Conservation (phyloP, 768 basidiomycete genomes). For the Hericium coralloides region DNA sequence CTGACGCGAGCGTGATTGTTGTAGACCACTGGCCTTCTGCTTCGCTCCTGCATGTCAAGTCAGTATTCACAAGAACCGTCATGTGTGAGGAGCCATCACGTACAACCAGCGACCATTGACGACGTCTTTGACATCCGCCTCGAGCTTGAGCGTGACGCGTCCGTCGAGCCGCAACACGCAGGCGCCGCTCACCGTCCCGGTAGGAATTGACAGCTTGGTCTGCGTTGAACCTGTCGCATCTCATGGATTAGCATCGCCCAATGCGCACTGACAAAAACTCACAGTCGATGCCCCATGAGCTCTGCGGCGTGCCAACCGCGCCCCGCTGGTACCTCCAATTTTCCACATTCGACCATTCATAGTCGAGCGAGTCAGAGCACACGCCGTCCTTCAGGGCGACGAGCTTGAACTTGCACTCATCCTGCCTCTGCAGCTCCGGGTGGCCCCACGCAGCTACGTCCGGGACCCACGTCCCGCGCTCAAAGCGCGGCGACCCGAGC, state of each 20-base stretch:
- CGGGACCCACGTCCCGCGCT: conserved; percentile 12
- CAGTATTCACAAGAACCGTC: neutral
- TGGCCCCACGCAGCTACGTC: conserved; percentile 20
- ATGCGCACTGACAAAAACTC: neutral
- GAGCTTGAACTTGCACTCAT: neutral
- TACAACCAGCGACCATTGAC: neutral
- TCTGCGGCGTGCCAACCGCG: neutral
- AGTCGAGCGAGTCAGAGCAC: neutral
- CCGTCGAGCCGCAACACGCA: neutral
- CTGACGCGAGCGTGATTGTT: neutral
- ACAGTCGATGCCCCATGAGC: neutral
- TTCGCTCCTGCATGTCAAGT: neutral
- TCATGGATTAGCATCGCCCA: neutral
- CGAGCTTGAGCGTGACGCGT: neutral
- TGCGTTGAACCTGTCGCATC: neutral
- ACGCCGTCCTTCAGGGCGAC: neutral
- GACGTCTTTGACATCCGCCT: neutral
- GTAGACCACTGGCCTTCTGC: neutral
- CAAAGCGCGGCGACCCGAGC: conserved; percentile 15
- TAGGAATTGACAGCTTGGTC: neutral
- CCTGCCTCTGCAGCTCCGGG: neutral
- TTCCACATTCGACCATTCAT: neutral
- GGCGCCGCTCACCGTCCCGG: neutral
- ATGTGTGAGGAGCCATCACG: neutral
- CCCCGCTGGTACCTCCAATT: neutral